Percentiles rank a stretch among this genome's conserved stretches.
Conservation (phyloP, 2,329 filamentous ascomycete species). For the Diaporthe eres region DNA sequence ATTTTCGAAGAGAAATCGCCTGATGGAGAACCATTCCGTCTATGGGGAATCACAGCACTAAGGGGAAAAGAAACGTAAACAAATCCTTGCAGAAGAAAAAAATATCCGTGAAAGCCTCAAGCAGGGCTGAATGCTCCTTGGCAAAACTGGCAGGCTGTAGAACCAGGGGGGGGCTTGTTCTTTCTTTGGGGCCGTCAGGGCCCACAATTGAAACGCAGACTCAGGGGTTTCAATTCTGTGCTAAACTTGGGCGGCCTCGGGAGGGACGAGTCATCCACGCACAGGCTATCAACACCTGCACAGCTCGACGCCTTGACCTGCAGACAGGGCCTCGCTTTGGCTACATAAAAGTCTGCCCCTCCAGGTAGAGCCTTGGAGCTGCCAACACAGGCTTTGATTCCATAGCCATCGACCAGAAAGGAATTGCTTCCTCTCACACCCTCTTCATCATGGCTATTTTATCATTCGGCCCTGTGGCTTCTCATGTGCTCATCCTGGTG, state of each 20-base stretch:
- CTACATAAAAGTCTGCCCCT: constrained; percentile 14
- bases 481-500: constrained; percentile 9
- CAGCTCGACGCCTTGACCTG: background rate
- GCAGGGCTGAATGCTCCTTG: background rate
- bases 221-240: constrained; percentile 19
- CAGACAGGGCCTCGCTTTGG: background rate
- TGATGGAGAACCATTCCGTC: background rate
- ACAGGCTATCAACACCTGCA: background rate
- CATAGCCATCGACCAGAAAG: background rate
- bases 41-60: no score
- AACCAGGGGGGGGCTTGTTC: background rate
- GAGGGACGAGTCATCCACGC: constrained; percentile 2
- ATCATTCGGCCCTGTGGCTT: background rate
- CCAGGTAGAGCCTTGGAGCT: background rate
- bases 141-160: background rate
- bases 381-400: background rate
- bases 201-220: constrained; percentile 11
- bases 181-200: background rate
- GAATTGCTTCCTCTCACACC: background rate
- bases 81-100: background rate
- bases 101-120: background rate
- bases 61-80: no score
- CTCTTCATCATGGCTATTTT: background rate
- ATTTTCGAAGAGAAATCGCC: background rate
- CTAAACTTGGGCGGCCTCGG: constrained; percentile 11